phyloP scores from a whole-genome alignment of 1,284 basidiomycete genomes.

The Sparassis latifolia region DNA sequence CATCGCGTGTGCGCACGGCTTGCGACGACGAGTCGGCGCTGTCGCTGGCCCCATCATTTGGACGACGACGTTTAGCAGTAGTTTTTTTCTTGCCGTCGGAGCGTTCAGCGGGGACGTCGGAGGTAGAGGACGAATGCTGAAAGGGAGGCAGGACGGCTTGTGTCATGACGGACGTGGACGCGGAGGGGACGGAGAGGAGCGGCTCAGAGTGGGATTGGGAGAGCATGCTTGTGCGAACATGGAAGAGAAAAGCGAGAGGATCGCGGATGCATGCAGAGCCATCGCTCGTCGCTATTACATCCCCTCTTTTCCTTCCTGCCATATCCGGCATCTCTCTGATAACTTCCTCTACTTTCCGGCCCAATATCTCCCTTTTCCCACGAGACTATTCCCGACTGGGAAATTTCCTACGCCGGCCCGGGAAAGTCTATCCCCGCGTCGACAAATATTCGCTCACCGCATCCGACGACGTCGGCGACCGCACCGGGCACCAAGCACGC shows the following conservation, averaged over 20 bases:
- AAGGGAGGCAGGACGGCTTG: constrained; percentile 13
- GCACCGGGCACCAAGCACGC: too few relatives aligned
- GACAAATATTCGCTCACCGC: too few relatives aligned
- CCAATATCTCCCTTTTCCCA: too few relatives aligned
- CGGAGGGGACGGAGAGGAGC: constrained; percentile 4
- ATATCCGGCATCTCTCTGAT: too few relatives aligned
- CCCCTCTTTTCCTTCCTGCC: too few relatives aligned
- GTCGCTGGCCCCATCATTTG: constrained; percentile 47
- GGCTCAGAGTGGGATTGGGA: constrained; percentile 5
- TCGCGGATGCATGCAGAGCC: too few relatives aligned
- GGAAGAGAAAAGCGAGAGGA: background rate
- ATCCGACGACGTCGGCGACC: too few relatives aligned
- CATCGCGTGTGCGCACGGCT: constrained; percentile 45
- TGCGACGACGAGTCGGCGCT: constrained; percentile 34
- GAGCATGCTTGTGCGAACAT: constrained; percentile 6
- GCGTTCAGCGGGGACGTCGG: constrained; percentile 16
- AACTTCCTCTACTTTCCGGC: too few relatives aligned
- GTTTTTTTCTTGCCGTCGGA: constrained; percentile 19
- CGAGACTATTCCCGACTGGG: too few relatives aligned
- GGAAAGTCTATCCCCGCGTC: too few relatives aligned
- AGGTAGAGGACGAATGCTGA: constrained; percentile 16
- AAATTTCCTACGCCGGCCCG: too few relatives aligned
- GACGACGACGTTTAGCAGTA: constrained; percentile 36
- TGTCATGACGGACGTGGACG: constrained; percentile 7
- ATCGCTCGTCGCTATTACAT: too few relatives aligned